Base-by-base conservation (phyloP, 257 asterid genomes). In the Verbascum thapsus region DNA sequence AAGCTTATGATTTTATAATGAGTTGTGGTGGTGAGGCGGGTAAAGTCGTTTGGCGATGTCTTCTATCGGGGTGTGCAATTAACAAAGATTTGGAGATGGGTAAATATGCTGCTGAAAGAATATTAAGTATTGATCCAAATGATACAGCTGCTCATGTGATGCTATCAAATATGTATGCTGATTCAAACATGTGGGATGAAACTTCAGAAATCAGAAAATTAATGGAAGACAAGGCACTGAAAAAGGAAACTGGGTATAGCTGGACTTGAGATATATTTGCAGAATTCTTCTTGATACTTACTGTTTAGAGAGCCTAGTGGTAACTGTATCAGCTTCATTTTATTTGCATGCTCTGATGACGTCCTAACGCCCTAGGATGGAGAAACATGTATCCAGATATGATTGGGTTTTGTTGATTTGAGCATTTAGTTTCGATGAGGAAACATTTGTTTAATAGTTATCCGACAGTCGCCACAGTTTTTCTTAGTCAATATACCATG, bases 41-140 rank as follows among this genome's bases (percentile, higher is more conserved):
- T 65, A 83, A 76, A 65, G 92, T 90, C 34, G 92, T 83, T 64
- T 90, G 97, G 97, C 83, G 96, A 57, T 73, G 85, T 54, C 82
- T 87, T 57, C 76, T 90, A 55, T 85, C 88, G 4, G 88, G 96
- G 7, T 90, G 96, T 72, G 72, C 70, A 50, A 74, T 53, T 48
- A 80, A 76, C 47, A 74, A 68, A 67, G 87, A 90, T 49, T 70
- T 81, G 63, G 64, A 59, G 34, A 41, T 87, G 71, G 97, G 82
- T 3, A 61, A 57, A 40, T 72, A 64, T 70, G 95, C 95, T 53
- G 92, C 97, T 48, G 83, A 87, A 58, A 69, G 61, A 72, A 80
- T 90, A 18, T 64, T 83, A 51, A 72, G 73, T 58, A 65, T 79
- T 16, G 95, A 90, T 72, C 96, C 96, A 0, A 76, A 80, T 61